phyloP scores from a whole-genome alignment of 2,329 filamentous ascomycete species.

The Xylaria sp. region DNA sequence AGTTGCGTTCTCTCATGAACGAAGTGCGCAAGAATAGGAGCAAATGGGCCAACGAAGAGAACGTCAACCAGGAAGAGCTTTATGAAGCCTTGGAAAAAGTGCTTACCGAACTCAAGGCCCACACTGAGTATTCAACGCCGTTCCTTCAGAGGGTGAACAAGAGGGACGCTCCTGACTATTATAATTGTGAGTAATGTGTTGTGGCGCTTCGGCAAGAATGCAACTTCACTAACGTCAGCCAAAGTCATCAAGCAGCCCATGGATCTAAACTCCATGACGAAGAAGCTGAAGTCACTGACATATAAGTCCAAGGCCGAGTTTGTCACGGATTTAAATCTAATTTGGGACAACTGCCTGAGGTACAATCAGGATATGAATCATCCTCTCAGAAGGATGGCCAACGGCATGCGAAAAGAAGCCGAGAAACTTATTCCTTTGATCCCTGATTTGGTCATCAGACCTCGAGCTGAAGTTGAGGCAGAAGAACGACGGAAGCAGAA shows the following conservation, averaged over 20 bases:
- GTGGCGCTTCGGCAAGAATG: conserved; percentile 5
- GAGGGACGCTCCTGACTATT: conserved; percentile 93
- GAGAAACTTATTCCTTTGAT: conserved; percentile 95
- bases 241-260: conserved; percentile 93
- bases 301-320: conserved; percentile 94
- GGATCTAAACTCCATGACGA: conserved; percentile 97
- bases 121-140: conserved; percentile 94
- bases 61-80: conserved; percentile 93
- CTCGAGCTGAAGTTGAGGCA: conserved; percentile 89
- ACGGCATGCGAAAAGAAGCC: conserved; percentile 95
- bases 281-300: conserved; percentile 77
- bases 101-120: conserved; percentile 90
- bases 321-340: conserved; percentile 85
- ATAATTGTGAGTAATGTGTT: conserved; percentile 60
- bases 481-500: conserved; percentile 81
- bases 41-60: conserved; percentile 98
- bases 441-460: conserved; percentile 82
- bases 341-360: conserved; percentile 94
- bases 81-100: conserved; percentile 98
- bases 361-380: conserved; percentile 91
- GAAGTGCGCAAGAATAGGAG: conserved; percentile 96
- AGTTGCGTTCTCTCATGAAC: conserved; percentile 87
- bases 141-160: conserved; percentile 95
- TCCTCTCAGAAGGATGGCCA: conserved; percentile 83
- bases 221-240: conserved; percentile 24